phyloP scores from a whole-genome alignment of 768 basidiomycete genomes.

The Cytidiella melzeri region DNA sequence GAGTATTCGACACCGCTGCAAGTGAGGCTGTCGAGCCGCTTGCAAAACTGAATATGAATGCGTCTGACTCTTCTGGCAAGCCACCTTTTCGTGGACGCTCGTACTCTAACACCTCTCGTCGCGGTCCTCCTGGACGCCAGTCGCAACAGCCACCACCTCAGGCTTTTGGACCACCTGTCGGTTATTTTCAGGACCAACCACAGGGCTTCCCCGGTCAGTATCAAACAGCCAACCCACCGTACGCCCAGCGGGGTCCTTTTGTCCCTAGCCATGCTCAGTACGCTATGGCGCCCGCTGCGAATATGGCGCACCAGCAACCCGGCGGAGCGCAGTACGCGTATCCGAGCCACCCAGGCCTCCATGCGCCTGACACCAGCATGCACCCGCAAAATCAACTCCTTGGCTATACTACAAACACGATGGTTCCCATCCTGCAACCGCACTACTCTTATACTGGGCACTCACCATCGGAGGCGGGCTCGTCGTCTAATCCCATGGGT shows the following conservation, averaged over 20 bases:
- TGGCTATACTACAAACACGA: slow-evolving; percentile 30
- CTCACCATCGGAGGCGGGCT: slow-evolving; percentile 27
- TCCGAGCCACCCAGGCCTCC: slow-evolving; percentile 31
- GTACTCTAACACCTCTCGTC: slow-evolving; percentile 16
- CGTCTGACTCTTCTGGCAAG: slow-evolving; percentile 14
- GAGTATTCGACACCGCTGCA: slow-evolving; percentile 5
- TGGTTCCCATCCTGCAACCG: slow-evolving; percentile 31
- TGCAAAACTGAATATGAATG: slow-evolving; percentile 17
- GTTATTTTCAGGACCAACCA: slow-evolving; percentile 19
- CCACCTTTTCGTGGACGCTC: slow-evolving; percentile 16
- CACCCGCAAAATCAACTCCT: slow-evolving; percentile 31
- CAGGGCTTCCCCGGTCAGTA: slow-evolving; percentile 4
- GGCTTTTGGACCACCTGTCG: slow-evolving; percentile 15
- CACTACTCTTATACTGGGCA: slow-evolving; percentile 33
- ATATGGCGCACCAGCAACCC: slow-evolving; percentile 17
- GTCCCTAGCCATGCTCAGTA: slow-evolving; percentile 32
- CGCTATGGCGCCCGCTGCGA: slow-evolving; percentile 35
- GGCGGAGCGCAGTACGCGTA: slow-evolving; percentile 19
- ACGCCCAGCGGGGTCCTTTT: slow-evolving; percentile 8
- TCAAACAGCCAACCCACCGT: neutral
- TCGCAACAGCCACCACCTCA: slow-evolving; percentile 11
- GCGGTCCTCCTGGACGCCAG: slow-evolving; percentile 12
- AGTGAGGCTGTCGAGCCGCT: slow-evolving; percentile 13
- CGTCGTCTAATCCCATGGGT: slow-evolving; percentile 5
- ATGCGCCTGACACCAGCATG: slow-evolving; percentile 32